phyloP scores from a whole-genome alignment of 805 yeast species.

The Suhomyces faveliae region DNA sequence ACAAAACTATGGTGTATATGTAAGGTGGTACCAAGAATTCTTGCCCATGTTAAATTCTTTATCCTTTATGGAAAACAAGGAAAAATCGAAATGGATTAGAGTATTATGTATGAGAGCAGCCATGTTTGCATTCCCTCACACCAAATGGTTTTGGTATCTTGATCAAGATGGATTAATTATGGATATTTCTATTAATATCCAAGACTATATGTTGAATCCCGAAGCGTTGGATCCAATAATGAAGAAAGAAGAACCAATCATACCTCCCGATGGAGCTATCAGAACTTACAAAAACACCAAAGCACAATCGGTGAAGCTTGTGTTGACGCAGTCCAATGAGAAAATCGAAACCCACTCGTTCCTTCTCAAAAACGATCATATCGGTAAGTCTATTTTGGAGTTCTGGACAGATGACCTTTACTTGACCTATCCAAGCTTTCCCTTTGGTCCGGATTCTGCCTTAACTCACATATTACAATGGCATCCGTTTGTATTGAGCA shows the following conservation, averaged over 20 bases:
- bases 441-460: constrained; percentile 60
- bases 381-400: constrained; percentile 71
- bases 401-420: constrained; percentile 74
- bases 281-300: constrained; percentile 63
- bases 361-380: constrained; percentile 62
- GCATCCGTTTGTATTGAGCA: constrained; percentile 82
- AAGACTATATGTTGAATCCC: constrained; percentile 57
- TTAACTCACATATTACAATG: constrained; percentile 87
- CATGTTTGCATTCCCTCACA: constrained; percentile 87
- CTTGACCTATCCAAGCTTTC: constrained; percentile 63
- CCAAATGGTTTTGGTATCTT: constrained; percentile 88
- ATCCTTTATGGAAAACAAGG: constrained; percentile 39
- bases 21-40: constrained; percentile 85
- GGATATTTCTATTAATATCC: constrained; percentile 62
- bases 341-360: constrained; percentile 71
- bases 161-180: constrained; percentile 77
- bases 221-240: constrained; percentile 62
- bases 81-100: constrained; percentile 61
- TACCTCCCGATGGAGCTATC: constrained; percentile 65
- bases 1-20: constrained; percentile 79
- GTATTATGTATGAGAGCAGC: constrained; percentile 74
- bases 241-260: constrained; percentile 68
- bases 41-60: constrained; percentile 51
- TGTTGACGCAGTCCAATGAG: constrained; percentile 67
- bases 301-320: constrained; percentile 54